A percentile compares a stretch with the other conserved stretches of the same genome.
These are phyloP conservation scores for Colletotrichum filicis DNA, from an alignment of 2,329 filamentous ascomycete species.

Conservation along the genomic window DNA sequence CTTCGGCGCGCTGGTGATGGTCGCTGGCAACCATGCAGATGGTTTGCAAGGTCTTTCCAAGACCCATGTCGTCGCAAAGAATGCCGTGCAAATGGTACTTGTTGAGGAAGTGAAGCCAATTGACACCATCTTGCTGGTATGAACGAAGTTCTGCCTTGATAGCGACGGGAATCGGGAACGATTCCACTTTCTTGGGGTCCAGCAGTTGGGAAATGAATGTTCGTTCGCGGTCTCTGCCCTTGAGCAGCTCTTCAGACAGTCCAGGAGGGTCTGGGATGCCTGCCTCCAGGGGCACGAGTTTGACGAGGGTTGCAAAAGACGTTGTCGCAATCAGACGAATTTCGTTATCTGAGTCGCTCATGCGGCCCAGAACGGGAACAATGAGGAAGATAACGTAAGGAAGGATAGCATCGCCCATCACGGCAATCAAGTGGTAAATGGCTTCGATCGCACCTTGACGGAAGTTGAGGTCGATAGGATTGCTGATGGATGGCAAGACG, in stretches of 20 bases:
- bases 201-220: slow-evolving; percentile 97
- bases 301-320: slow-evolving; percentile 95
- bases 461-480: slow-evolving; percentile 86
- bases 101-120: slow-evolving; percentile 98
- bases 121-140: slow-evolving; percentile 98
- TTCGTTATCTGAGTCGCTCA: slow-evolving; percentile 98
- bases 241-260: slow-evolving; percentile 86
- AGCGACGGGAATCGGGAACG: slow-evolving; percentile 91
- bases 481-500: slow-evolving; percentile 91
- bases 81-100: slow-evolving; percentile 98
- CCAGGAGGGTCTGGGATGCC: slow-evolving; percentile 97
- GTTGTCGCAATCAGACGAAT: slow-evolving; percentile 95
- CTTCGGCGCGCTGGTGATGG: slow-evolving; percentile 91
- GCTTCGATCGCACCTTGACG: slow-evolving; percentile 95
- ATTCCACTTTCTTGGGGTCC: slow-evolving; percentile 95
- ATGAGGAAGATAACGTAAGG: slow-evolving; percentile 99
- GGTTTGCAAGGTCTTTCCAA: slow-evolving; percentile 97
- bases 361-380: slow-evolving; percentile 93
- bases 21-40: slow-evolving; percentile 98
- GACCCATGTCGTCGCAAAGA: slow-evolving; percentile 98
- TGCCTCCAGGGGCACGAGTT: slow-evolving; percentile 94
- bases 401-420: slow-evolving; percentile 96
- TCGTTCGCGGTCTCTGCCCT: slow-evolving; percentile 91
- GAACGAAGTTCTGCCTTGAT: slow-evolving; percentile 97
- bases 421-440: slow-evolving; percentile 96